Conservation (phyloP, 2,329 filamentous ascomycete genomes). For the Fusarium pseudocircinatum region DNA sequence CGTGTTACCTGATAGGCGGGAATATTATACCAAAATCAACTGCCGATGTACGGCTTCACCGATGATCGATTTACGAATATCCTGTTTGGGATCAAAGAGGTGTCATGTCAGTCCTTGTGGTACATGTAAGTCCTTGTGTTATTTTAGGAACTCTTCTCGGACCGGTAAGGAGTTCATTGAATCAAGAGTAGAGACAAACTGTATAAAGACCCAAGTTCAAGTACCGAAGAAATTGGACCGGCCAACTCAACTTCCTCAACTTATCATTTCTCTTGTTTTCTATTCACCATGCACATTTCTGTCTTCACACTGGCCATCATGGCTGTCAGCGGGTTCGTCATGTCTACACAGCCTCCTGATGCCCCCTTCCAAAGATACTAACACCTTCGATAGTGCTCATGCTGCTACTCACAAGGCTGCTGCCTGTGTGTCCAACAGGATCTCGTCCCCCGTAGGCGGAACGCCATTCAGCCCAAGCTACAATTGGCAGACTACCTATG, state of each 20-base stretch:
- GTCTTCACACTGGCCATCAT: not conserved
- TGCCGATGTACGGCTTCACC: not conserved
- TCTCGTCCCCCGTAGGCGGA: not conserved
- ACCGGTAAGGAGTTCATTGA: not conserved
- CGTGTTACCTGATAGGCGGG: not conserved
- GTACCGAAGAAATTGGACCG: fast-evolving
- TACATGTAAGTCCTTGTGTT: too few species aligned
- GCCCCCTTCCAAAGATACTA: not conserved
- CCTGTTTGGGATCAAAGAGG: not conserved
- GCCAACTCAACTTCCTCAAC: not conserved
- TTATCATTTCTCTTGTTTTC: fast-evolving
- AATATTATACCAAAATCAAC: not conserved
- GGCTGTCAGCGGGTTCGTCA: not conserved
- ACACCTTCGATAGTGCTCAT: not conserved
- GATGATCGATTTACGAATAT: not conserved
- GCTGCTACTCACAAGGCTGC: not conserved
- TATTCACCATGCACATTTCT: not conserved
- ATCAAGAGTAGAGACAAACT: not conserved
- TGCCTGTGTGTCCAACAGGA: not conserved
- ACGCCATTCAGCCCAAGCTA: not conserved
- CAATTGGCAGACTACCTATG: not conserved
- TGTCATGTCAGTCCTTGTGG: too few species aligned
- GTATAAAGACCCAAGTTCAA: not conserved
- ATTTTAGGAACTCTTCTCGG: not conserved
- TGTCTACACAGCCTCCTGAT: fast-evolving